A percentile compares a stretch with the other conserved stretches of the same genome.
These are phyloP conservation scores for Claviceps cyperi DNA, from an alignment of 2,329 filamentous ascomycete genomes.

Conservation along the genomic window DNA sequence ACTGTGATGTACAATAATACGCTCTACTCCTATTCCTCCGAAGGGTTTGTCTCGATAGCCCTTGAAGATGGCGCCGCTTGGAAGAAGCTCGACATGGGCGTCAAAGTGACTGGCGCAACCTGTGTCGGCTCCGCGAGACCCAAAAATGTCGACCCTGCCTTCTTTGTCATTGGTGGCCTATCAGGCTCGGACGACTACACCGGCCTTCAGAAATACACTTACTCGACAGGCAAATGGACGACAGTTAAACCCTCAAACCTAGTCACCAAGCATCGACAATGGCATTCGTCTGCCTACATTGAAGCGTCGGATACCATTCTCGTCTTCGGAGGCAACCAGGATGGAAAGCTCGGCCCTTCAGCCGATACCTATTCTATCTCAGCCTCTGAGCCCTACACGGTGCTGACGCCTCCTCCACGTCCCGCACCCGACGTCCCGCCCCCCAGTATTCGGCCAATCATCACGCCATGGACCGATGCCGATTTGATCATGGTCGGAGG, in stretches of 20 bases:
- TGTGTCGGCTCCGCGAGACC: slow-evolving; percentile 60
- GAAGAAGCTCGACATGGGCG: slow-evolving; percentile 49
- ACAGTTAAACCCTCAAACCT: slow-evolving; percentile 27
- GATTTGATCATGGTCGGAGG: slow-evolving; percentile 66
- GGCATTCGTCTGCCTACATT: slow-evolving; percentile 66
- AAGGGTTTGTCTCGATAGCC: slow-evolving; percentile 60
- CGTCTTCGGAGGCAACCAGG: slow-evolving; percentile 63
- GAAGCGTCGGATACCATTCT: slow-evolving; percentile 56
- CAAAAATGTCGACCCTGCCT: slow-evolving; percentile 42
- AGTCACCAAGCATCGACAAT: slow-evolving; percentile 52
- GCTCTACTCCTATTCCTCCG: slow-evolving; percentile 67
- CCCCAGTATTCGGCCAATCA: slow-evolving; percentile 42
- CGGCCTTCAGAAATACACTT: slow-evolving; percentile 58
- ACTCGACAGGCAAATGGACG: slow-evolving; percentile 38
- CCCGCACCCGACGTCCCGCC: slow-evolving; percentile 38
- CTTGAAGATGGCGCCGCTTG: slow-evolving; percentile 58
- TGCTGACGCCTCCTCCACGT: slow-evolving; percentile 42
- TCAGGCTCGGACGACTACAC: slow-evolving; percentile 40
- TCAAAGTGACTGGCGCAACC: slow-evolving; percentile 56
- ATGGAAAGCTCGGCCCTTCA: slow-evolving; percentile 42
- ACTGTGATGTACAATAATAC: slow-evolving; percentile 68
- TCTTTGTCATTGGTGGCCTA: slow-evolving; percentile 73
- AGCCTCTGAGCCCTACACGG: slow-evolving; percentile 47
- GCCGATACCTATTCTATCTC: slow-evolving; percentile 63
- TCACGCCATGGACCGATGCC: slow-evolving; percentile 59